Conservation (phyloP, 2,329 filamentous ascomycete species). For the Colletotrichum salicis region DNA sequence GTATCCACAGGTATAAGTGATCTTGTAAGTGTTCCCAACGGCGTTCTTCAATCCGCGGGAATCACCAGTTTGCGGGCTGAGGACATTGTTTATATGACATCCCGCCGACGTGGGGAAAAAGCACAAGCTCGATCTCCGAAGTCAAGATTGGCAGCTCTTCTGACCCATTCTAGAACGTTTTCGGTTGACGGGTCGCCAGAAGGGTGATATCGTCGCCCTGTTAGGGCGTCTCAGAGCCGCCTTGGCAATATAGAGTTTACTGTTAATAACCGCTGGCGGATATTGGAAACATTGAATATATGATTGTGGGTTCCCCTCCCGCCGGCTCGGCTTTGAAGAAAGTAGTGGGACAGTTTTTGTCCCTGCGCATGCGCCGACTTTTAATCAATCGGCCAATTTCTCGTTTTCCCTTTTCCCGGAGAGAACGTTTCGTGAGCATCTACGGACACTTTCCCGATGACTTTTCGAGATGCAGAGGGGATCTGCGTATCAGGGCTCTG, state of each 20-base stretch:
- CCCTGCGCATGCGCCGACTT: not conserved
- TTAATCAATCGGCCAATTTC: not conserved
- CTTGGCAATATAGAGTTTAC: conserved; percentile 21
- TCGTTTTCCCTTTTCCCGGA: not conserved
- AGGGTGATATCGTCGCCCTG: conserved; percentile 23
- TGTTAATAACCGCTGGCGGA: not conserved
- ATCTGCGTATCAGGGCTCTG: conserved; percentile 21
- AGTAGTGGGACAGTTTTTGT: not conserved
- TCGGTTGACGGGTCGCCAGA: conserved; percentile 17
- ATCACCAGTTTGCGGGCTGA: not conserved
- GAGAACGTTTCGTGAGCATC: not conserved
- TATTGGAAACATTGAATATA: conserved; percentile 12
- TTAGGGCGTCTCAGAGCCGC: conserved; percentile 22
- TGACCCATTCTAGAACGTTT: conserved; percentile 13
- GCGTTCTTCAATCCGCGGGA: not conserved
- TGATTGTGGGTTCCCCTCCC: not conserved
- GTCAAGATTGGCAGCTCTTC: not conserved
- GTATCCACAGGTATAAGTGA: too few relatives aligned
- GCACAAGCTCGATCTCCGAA: not conserved
- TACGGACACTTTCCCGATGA: not conserved
- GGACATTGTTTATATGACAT: conserved; percentile 6
- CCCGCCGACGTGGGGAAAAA: not conserved
- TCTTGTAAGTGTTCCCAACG: not conserved
- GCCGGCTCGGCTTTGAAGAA: not conserved
- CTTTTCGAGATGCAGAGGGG: not conserved